Percentiles rank a stretch among this genome's conserved stretches.
Evolutionary conservation across 345 rosid species (phyloP).

Genomic region (Leavenworthia alabamica): DNA sequence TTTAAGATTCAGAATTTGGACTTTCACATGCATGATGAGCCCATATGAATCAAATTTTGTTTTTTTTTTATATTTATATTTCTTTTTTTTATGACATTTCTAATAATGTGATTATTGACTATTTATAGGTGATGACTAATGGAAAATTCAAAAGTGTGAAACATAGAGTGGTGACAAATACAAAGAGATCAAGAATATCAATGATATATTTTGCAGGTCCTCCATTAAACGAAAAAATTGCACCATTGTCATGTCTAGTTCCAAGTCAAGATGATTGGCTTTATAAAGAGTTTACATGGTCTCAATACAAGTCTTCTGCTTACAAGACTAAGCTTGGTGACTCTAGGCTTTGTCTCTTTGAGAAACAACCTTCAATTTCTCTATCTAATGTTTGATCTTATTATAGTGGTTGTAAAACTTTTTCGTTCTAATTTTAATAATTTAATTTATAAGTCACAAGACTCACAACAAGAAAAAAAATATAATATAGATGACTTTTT

Average conservation of each 20-base stretch:
- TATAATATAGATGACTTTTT: not conserved
- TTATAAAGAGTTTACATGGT: conserved; percentile 77
- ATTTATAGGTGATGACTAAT: conserved; percentile 67
- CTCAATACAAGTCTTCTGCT: conserved; percentile 56
- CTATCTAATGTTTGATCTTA: not conserved
- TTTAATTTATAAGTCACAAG: conserved; percentile 19
- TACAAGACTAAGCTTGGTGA: conserved; percentile 67
- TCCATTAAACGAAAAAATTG: conserved; percentile 49
- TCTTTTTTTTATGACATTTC: not conserved
- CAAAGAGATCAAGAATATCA: conserved; percentile 52
- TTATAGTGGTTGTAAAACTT: not conserved
- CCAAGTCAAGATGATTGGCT: conserved; percentile 52
- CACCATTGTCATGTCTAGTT: conserved; percentile 45
- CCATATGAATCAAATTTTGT: not conserved
- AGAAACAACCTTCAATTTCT: conserved; percentile 32
- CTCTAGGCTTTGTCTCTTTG: conserved; percentile 58
- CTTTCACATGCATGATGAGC: too few species aligned
- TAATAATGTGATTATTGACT: not conserved
- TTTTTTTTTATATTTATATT: too few species aligned
- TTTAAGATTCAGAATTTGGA: not conserved
- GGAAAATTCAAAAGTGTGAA: conserved; percentile 77
- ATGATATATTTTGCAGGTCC: conserved; percentile 92
- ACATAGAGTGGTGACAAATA: conserved; percentile 64
- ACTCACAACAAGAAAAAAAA: not conserved
- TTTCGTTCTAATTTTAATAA: not conserved